A percentile compares a stretch with the other conserved stretches of the same genome.
phyloP scores from a whole-genome alignment of 169 alveolate species.

The Ichthyophthirius multifiliis region DNA sequence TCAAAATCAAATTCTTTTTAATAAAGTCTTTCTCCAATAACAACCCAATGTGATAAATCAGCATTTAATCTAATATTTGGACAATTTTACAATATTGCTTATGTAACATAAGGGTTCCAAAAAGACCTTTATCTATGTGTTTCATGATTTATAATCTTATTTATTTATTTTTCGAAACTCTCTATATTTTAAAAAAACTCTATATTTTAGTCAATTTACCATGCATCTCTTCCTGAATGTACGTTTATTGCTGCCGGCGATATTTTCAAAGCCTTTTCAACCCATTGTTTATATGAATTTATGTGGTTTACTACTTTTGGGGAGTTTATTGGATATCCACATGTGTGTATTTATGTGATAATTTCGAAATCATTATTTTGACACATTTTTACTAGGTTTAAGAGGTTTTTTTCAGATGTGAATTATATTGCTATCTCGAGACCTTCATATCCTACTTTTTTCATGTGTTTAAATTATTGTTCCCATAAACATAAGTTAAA shows the following conservation, averaged over 20 bases:
- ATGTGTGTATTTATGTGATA: neutral
- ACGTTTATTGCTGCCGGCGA: neutral
- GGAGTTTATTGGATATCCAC: neutral
- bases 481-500: no score
- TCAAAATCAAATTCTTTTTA: neutral
- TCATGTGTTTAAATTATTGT: no score
- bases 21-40: neutral
- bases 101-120: neutral
- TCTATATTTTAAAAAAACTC: neutral
- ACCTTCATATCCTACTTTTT: neutral
- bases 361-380: neutral
- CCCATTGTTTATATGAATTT: neutral
- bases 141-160: neutral
- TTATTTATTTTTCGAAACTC: neutral
- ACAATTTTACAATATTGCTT: neutral
- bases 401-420: neutral
- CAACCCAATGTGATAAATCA: conserved; percentile 1
- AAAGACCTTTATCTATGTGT: neutral
- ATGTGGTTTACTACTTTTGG: neutral
- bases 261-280: neutral
- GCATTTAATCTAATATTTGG: neutral
- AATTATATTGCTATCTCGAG: neutral
- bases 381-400: neutral
- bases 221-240: neutral
- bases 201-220: neutral